Evolutionary conservation across 1,284 basidiomycete species (phyloP), one percentile per base, ranked within the genome.

Genomic region (Xerocomus amazonicus): DNA sequence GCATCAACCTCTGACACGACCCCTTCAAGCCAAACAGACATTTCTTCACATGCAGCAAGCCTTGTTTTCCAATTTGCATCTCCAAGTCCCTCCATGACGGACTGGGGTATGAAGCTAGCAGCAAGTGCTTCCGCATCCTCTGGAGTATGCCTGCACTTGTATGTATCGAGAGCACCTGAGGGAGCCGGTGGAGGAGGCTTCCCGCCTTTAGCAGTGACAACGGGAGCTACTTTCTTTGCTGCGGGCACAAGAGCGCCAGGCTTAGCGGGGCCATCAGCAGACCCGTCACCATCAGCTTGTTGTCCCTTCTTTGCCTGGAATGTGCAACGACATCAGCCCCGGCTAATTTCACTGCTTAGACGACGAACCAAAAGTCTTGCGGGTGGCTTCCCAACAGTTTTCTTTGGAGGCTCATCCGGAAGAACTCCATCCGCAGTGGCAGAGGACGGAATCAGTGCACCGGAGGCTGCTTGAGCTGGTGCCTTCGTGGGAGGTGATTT

Each of bases 51-150:
- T 4, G 90, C 92, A 44, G 88, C 88, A 42, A 99, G 71, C 46
- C 97, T 77, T 26, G 85, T 80, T 70, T 99, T 99, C 97, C 97
- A 99, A 57, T 92, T 92, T 2, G 83, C 71, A 67, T 97, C 94
- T 14, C 76, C 84, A 5, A 99, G 73, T 52, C 88, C 85, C 3
- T 81, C 78, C 40, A 87, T 77, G 34, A 92, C 82, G 32, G 81
- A 76, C 0, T 77, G 62, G 0, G 96, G 94, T 41, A 99, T 83
- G 10, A 84, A 64, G 14, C 88, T 87, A 3, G 79, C 74, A 12
- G 91, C 91, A 43, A 90, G 77, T 3, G 75, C 80, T 46, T 97
- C 93, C 3, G 96, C 96, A 60, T 97, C 94, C 70, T 99, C 97
- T 1, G 91, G 83, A 0, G 85, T 85, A 68, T 92, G 92, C 56